These are phyloP conservation scores for Drechmeria coniospora DNA, from an alignment of 2,329 filamentous ascomycete genomes.

Conservation along the genomic window DNA sequence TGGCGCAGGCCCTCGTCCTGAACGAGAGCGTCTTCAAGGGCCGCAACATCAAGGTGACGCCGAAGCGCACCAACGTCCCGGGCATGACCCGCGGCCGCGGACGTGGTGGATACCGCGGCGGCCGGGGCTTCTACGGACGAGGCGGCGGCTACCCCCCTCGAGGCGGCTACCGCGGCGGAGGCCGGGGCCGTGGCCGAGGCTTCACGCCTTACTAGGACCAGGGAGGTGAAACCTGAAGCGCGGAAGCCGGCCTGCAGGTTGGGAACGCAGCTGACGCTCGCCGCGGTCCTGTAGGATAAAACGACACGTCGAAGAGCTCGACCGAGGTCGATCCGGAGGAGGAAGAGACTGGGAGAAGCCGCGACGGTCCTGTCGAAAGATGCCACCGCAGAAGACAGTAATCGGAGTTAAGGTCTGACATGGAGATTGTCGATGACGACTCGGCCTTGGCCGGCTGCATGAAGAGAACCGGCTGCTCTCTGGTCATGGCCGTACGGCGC, in stretches of 20 bases:
- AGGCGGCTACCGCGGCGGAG: constrained; percentile 51
- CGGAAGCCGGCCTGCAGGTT: constrained; percentile 6
- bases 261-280: constrained; percentile 4
- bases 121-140: constrained; percentile 36
- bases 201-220: constrained; percentile 47
- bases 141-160: constrained; percentile 27
- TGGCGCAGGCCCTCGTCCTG: constrained; percentile 82
- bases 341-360: constrained; percentile 1
- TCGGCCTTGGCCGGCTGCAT: constrained; percentile 1
- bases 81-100: constrained; percentile 77
- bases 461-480: too few relatives aligned
- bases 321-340: too few relatives aligned
- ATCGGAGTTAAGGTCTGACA: constrained; percentile 4
- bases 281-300: constrained; percentile 1
- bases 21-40: constrained; percentile 96
- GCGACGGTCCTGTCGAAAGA: constrained; percentile 1
- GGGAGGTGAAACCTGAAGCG: constrained; percentile 12
- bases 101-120: constrained; percentile 35
- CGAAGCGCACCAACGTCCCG: constrained; percentile 92
- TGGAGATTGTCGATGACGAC: constrained; percentile 1
- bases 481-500: too few relatives aligned
- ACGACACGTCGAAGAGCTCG: background rate
- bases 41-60: constrained; percentile 83
- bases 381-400: constrained; percentile 1
- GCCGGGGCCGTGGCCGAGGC: constrained; percentile 49